These are phyloP conservation scores for Eremothecium cymbalariae DNA, from an alignment of 1,139 yeast species.

Conservation along the genomic window DNA sequence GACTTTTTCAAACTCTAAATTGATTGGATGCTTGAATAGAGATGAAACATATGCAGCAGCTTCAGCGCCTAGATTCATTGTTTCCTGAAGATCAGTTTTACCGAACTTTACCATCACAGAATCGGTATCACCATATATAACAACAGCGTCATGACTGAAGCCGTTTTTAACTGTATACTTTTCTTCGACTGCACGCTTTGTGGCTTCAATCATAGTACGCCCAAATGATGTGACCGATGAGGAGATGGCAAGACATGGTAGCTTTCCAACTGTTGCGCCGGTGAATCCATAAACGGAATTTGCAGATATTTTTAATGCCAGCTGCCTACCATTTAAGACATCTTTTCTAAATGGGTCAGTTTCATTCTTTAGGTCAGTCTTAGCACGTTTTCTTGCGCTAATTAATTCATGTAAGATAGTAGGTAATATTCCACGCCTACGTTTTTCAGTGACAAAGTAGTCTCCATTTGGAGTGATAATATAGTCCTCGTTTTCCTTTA, in stretches of 20 bases:
- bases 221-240: slow-evolving; percentile 95
- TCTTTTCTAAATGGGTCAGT: slow-evolving; percentile 90
- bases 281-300: slow-evolving; percentile 98
- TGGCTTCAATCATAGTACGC: slow-evolving; percentile 90
- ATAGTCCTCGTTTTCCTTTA: slow-evolving; percentile 70
- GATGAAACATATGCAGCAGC: slow-evolving; percentile 87
- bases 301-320: slow-evolving; percentile 93
- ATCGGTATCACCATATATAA: slow-evolving; percentile 97
- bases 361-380: slow-evolving; percentile 80
- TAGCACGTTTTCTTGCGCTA: slow-evolving; percentile 88
- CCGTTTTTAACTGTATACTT: slow-evolving; percentile 76
- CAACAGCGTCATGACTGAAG: slow-evolving; percentile 71
- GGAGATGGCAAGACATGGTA: slow-evolving; percentile 94
- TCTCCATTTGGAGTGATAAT: slow-evolving; percentile 89
- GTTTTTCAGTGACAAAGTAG: slow-evolving; percentile 65
- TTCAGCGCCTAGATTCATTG: slow-evolving; percentile 88
- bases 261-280: slow-evolving; percentile 95
- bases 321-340: slow-evolving; percentile 92
- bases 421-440: slow-evolving; percentile 81
- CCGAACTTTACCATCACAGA: slow-evolving; percentile 99
- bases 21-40: slow-evolving; percentile 75
- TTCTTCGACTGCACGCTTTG: slow-evolving; percentile 78
- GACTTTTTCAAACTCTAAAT: slow-evolving; percentile 92
- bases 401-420: slow-evolving; percentile 83
- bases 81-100: slow-evolving; percentile 63